Base-by-base conservation (phyloP, 1,284 basidiomycete genomes). In the Fereydounia khargensis region DNA sequence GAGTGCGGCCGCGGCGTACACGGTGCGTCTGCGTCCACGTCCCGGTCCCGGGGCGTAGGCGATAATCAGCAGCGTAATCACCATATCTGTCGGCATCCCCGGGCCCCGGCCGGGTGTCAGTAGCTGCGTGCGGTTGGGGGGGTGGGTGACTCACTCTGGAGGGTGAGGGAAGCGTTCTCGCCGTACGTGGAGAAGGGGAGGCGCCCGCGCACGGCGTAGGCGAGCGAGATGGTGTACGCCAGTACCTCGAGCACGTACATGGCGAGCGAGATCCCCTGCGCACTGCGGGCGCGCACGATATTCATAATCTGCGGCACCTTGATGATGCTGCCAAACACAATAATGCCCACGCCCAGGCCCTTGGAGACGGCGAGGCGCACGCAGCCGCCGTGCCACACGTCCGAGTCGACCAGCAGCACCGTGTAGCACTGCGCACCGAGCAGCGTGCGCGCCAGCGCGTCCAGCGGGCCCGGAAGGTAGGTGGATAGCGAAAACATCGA, bases 161-260 rank as follows among this genome's bases (percentile, higher is more conserved):
- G 20, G 11, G 73, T 75, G 56, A 75, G 46, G 50, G 67, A 70
- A 11, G 67, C 56, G 35, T 75, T 75, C 43, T 75, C 70, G 21
- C 92, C 92, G 61, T 95, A 97, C 1, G 92, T 95, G 27, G 88
- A 90, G 80, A 95, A 92, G 0, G 92, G 90, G 75, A 92, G 91
- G 18, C 80, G 77, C 71, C 87, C 86, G 30, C 89, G 81, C 55
- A 84, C 84, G 3, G 89, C 86, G 78, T 96, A 97, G 25, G 72
- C 77, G 30, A 89, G 81, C 0, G 85, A 89, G 70, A 95, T 89
- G 30, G 86, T 86, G 70, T 92, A 94, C 0, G 88, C 82, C 14
- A 88, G 79, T 0, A 89, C 91, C 73, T 94, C 91, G 52, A 74
- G 39, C 40, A 70, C 54, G 48, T 78, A 70, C 74, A 71, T 78